phyloP scores from a whole-genome alignment of 2,329 filamentous ascomycete genomes.

The Diaporthe destruens region DNA sequence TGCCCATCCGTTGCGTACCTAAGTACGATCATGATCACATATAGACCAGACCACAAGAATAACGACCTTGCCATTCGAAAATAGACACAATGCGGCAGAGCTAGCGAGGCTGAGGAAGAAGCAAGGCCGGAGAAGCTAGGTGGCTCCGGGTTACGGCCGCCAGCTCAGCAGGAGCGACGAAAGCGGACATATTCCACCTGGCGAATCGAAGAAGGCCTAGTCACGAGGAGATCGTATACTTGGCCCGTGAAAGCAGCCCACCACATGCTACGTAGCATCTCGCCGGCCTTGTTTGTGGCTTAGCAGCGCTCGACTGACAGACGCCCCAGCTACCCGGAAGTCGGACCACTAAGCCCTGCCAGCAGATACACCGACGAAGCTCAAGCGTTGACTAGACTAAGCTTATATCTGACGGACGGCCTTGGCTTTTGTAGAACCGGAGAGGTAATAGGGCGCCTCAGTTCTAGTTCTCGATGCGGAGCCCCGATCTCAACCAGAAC shows the following conservation, averaged over 20 bases:
- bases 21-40: not conserved
- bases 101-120: constrained; percentile 32
- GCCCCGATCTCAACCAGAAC: not conserved
- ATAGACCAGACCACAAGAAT: not conserved
- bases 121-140: constrained; percentile 23
- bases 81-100: not conserved
- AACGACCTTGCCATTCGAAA: not conserved
- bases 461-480: not conserved
- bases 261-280: constrained; percentile 37
- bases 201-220: not conserved
- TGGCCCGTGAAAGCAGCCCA: not conserved
- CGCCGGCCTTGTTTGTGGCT: constrained; percentile 29
- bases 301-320: constrained; percentile 21
- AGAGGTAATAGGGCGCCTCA: not conserved
- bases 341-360: constrained; percentile 27
- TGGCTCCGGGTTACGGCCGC: constrained; percentile 14
- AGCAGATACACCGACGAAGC: not conserved
- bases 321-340: not conserved
- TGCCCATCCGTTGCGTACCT: not conserved
- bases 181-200: constrained; percentile 1
- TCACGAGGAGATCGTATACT: constrained; percentile 17
- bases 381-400: constrained; percentile 18
- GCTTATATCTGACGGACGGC: constrained; percentile 33
- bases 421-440: not conserved
- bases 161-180: not conserved